These are phyloP conservation scores for Binderoboletus segoi DNA, from an alignment of 1,284 basidiomycete species.

Conservation along the genomic window DNA sequence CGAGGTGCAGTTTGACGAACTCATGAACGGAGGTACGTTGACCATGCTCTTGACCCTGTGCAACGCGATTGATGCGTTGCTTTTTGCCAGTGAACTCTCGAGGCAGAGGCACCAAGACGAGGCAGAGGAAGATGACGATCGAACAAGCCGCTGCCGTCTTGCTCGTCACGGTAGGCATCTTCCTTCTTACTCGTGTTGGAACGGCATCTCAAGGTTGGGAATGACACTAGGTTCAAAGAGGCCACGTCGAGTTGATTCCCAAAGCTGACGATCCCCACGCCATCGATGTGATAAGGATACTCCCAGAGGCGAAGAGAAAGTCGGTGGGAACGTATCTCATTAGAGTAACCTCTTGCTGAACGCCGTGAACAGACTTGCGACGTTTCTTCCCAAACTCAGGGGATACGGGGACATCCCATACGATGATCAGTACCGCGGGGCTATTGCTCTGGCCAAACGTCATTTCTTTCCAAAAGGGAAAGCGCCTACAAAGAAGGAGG, in stretches of 20 bases:
- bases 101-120: slow-evolving; percentile 23
- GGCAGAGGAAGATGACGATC: slow-evolving; percentile 25
- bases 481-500: slow-evolving; percentile 30
- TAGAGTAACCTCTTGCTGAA: slow-evolving; percentile 1
- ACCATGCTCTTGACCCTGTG: neutral
- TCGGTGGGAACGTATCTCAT: slow-evolving; percentile 11
- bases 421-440: slow-evolving; percentile 30
- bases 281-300: slow-evolving; percentile 29
- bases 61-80: neutral
- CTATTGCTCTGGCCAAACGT: slow-evolving; percentile 32
- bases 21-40: slow-evolving; percentile 28
- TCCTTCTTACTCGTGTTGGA: neutral
- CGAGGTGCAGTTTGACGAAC: slow-evolving; percentile 29
- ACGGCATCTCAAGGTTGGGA: neutral
- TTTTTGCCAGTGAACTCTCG: slow-evolving; percentile 26
- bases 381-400: slow-evolving; percentile 34
- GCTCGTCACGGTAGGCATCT: slow-evolving; percentile 21
- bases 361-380: slow-evolving; percentile 24
- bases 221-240: slow-evolving; percentile 28
- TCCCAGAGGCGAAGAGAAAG: slow-evolving; percentile 29
- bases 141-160: slow-evolving; percentile 30
- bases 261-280: slow-evolving; percentile 19
- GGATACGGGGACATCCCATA: slow-evolving; percentile 35
- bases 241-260: slow-evolving; percentile 26
- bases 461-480: slow-evolving; percentile 33